Percentiles rank a stretch among this genome's conserved stretches.
phyloP scores from a whole-genome alignment of 1,284 basidiomycete species.

The Fomitopsis schrenkii region DNA sequence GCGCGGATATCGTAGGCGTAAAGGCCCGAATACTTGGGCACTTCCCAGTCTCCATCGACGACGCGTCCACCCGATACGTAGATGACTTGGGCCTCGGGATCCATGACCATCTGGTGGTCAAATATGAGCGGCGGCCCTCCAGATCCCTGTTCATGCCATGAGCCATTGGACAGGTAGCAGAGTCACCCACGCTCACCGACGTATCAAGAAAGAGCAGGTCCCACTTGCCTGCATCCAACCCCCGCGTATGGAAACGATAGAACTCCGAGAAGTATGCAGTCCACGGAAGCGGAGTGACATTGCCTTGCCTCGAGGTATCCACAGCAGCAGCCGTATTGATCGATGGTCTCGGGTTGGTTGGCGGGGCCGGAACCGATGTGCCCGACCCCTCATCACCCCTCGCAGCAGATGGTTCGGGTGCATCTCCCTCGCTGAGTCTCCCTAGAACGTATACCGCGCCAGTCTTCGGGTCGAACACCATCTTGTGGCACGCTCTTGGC shows the following conservation, averaged over 20 bases:
- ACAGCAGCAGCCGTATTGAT: background rate
- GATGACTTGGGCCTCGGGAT: slow-evolving; percentile 65
- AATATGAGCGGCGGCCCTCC: slow-evolving; percentile 75
- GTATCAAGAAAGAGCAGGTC: slow-evolving; percentile 61
- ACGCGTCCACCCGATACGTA: slow-evolving; percentile 80
- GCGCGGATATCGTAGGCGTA: slow-evolving; percentile 63
- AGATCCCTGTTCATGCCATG: slow-evolving; percentile 35
- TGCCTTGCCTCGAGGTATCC: background rate
- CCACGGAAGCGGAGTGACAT: slow-evolving; percentile 6
- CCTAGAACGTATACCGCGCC: slow-evolving; percentile 74
- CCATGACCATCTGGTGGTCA: slow-evolving; percentile 81
- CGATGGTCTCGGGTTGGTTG: slow-evolving; percentile 4
- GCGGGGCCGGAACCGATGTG: background rate
- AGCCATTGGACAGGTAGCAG: background rate
- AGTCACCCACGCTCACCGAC: slow-evolving; percentile 38
- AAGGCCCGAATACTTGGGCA: slow-evolving; percentile 60
- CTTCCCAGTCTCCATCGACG: slow-evolving; percentile 57
- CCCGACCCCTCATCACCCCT: background rate
- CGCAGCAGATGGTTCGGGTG: slow-evolving; percentile 22
- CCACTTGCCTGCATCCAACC: slow-evolving; percentile 59
- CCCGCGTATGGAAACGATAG: slow-evolving; percentile 65
- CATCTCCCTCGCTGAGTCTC: slow-evolving; percentile 51
- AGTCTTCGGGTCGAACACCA: slow-evolving; percentile 71
- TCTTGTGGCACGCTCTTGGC: slow-evolving; percentile 77
- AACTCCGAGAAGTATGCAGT: slow-evolving; percentile 54